Percentiles rank a stretch among this genome's conserved stretches.
These are phyloP conservation scores for Trichosanthes cucumerina DNA, from an alignment of 306 rosid species.

Conservation along the genomic window DNA sequence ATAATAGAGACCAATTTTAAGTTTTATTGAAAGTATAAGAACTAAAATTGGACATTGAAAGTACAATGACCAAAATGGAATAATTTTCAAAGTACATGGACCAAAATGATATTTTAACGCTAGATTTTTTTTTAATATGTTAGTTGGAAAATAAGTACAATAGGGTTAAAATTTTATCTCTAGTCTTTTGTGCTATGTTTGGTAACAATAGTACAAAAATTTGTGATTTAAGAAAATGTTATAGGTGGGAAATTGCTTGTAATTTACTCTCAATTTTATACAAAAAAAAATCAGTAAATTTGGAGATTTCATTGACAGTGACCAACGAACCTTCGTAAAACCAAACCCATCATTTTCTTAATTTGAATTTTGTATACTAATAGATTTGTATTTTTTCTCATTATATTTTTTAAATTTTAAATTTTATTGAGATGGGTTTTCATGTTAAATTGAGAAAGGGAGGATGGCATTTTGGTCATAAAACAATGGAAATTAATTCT, in stretches of 20 bases:
- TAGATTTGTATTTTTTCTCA: not conserved
- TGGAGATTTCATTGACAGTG: too few relatives aligned
- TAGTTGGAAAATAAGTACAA: not conserved
- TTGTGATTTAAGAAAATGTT: too few relatives aligned
- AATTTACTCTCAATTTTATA: not conserved
- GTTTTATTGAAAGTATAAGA: too few relatives aligned
- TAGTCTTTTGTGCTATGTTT: too few relatives aligned
- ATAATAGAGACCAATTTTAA: too few relatives aligned
- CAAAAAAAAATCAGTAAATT: too few relatives aligned
- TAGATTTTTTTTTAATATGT: not conserved
- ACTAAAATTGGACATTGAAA: too few relatives aligned
- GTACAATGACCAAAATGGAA: too few relatives aligned
- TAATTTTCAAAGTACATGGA: too few relatives aligned
- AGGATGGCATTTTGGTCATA: slow-evolving; percentile 4
- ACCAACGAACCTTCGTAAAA: not conserved
- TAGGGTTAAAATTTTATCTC: not conserved
- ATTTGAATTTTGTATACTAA: not conserved
- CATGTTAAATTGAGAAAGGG: not conserved
- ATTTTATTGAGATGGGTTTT: not conserved
- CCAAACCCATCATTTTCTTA: not conserved
- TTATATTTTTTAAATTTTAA: not conserved
- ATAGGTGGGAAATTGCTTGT: too few relatives aligned
- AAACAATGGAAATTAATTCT: slow-evolving; percentile 15
- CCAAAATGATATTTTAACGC: too few relatives aligned
- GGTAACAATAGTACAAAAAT: not conserved